Evolutionary conservation across 1,139 yeast species (phyloP).

Genomic region (Yamadazyma trypodendri): DNA sequence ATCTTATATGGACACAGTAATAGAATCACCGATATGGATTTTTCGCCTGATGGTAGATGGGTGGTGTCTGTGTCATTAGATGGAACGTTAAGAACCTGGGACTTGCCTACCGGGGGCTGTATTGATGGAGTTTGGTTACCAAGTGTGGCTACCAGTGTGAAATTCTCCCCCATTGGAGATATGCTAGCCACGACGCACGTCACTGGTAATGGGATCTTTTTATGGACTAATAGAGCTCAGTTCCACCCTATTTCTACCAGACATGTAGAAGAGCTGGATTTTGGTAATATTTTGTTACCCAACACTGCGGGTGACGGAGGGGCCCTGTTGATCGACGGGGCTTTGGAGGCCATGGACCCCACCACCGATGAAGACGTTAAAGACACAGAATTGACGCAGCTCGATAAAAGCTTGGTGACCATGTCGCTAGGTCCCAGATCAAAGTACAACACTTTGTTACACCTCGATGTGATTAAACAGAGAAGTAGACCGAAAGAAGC

Average conservation of each 20-base stretch:
- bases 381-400: slow-evolving; percentile 58
- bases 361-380: slow-evolving; percentile 16
- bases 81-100: slow-evolving; percentile 94
- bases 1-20: slow-evolving; percentile 88
- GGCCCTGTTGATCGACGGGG: slow-evolving; percentile 74
- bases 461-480: slow-evolving; percentile 79
- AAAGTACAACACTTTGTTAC: slow-evolving; percentile 74
- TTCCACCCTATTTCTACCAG: slow-evolving; percentile 73
- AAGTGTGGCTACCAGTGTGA: slow-evolving; percentile 74
- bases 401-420: slow-evolving; percentile 63
- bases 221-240: slow-evolving; percentile 93
- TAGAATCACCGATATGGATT: slow-evolving; percentile 84
- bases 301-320: slow-evolving; percentile 87
- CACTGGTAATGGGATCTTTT: slow-evolving; percentile 80
- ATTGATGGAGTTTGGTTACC: slow-evolving; percentile 86
- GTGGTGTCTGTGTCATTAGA: slow-evolving; percentile 81
- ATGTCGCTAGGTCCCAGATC: slow-evolving; percentile 74
- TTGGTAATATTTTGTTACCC: slow-evolving; percentile 61
- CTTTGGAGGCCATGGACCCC: slow-evolving; percentile 38
- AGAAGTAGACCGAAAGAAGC: slow-evolving; percentile 90
- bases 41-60: slow-evolving; percentile 97
- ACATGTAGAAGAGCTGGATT: slow-evolving; percentile 73
- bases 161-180: slow-evolving; percentile 87
- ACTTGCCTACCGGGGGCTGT: slow-evolving; percentile 94
- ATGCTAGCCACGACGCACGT: slow-evolving; percentile 93